Conservation (phyloP, 331 rosid species). For the Acacia pycnantha region DNA sequence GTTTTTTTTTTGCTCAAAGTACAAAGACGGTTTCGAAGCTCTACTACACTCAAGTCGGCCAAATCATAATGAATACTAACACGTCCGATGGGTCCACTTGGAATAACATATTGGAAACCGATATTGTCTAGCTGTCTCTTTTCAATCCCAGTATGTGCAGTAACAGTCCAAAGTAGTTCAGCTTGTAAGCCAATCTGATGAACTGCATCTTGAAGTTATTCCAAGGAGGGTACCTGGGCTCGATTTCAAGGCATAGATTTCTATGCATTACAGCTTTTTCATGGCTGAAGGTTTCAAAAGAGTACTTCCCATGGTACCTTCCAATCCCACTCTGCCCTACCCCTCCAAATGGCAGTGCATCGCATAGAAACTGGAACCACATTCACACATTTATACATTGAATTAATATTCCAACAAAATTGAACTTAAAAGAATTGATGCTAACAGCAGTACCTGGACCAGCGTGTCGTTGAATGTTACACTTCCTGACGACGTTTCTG, state of each 20-base stretch:
- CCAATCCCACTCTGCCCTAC: conserved; percentile 92
- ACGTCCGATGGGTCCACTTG: not conserved
- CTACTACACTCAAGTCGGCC: not conserved
- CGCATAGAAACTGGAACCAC: conserved; percentile 69
- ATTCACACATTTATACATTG: not conserved
- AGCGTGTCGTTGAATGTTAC: conserved; percentile 73
- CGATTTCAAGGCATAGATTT: conserved; percentile 62
- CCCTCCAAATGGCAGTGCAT: conserved; percentile 86
- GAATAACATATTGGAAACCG: not conserved
- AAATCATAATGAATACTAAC: not conserved
- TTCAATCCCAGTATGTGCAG: conserved; percentile 58
- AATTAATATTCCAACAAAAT: not conserved
- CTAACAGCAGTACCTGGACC: conserved; percentile 60
- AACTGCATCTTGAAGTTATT: conserved; percentile 62
- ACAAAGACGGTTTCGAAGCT: not conserved
- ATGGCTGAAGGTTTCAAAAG: conserved; percentile 87
- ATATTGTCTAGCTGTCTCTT: conserved; percentile 26
- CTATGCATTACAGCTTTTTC: conserved; percentile 76
- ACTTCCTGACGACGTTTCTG: conserved; percentile 88
- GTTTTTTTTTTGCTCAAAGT: too few relatives aligned
- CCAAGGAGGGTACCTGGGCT: conserved; percentile 93
- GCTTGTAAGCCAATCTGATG: conserved; percentile 60
- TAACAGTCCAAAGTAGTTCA: conserved; percentile 55
- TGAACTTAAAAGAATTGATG: not conserved
- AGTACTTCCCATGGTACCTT: conserved; percentile 90